Evolutionary conservation across 345 rosid genomes (phyloP), one percentile per base, ranked within the genome.

Genomic region (Adansonia digitata): DNA sequence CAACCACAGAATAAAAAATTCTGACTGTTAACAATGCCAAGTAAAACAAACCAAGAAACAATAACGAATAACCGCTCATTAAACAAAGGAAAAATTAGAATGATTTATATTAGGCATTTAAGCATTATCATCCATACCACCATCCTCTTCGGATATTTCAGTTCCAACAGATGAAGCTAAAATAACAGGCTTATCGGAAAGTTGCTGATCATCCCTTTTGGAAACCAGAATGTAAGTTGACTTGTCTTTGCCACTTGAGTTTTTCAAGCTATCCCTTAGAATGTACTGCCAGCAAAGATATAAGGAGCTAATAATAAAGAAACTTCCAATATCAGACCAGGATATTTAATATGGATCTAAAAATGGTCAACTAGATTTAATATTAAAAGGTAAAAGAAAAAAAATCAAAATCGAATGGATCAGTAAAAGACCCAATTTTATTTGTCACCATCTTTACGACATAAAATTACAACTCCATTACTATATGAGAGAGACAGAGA

Each of bases 251-350:
- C 88, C 82, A 73, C 80, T 75, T 35, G 83, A 49, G 48, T 75
- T 70, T 80, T 88, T 86, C 31, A 74, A 83, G 65, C 74, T 24
- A 69, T 87, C 86, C 81, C 90, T 84, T 48, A 81, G 75, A 68
- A 89, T 85, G 75, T 89, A 89, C 93, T 89, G 86, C 78, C 81
- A 80, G 67, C 71, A 78, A 79, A 43, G 62, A 24, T 46, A 76
- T 8, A 68, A 65, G 57, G n/a, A 29, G 49, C 75, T 39, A 77
- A 69, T 51, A 43, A 56, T 40, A 13, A 40, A 18, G 15, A 39
- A 34, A 73, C 2, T 62, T 18, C 49, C 60, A 12, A 57, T 29
- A 66, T 27, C 17, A 31, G 3, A 60, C 26, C 27, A 68, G 39
- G 20, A 69, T 7, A 66, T 24, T 52, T 17, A 66, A 24, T 52